These are phyloP conservation scores for Pseudogymnoascus sp. DNA, from an alignment of 2,329 filamentous ascomycete species.

Conservation along the genomic window DNA sequence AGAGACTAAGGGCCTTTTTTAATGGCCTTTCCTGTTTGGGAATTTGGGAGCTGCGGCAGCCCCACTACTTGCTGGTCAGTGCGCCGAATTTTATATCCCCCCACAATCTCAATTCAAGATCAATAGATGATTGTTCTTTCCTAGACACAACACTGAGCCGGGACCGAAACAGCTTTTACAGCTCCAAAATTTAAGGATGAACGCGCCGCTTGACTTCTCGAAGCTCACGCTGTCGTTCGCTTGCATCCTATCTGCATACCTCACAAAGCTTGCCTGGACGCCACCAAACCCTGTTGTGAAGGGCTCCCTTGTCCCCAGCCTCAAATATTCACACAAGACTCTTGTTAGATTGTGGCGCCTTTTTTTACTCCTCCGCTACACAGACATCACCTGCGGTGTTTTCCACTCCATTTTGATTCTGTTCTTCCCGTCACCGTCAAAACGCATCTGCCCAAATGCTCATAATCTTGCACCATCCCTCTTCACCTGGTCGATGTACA, in stretches of 20 bases:
- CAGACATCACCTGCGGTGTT: not conserved
- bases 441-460: not conserved
- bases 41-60: not conserved
- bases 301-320: not conserved
- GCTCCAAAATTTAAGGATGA: not conserved
- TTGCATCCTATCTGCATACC: not conserved
- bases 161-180: not conserved
- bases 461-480: conserved; percentile 11
- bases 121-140: not conserved
- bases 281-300: not conserved
- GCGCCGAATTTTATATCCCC: not conserved
- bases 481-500: conserved; percentile 23
- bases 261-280: not conserved
- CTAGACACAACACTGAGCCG: not conserved
- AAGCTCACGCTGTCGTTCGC: not conserved
- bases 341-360: not conserved
- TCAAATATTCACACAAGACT: not conserved
- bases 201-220: not conserved
- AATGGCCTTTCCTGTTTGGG: not conserved
- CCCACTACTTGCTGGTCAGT: not conserved
- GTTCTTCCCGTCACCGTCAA: not conserved
- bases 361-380: not conserved
- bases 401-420: not conserved
- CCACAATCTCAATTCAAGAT: not conserved
- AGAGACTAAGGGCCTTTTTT: no score